A percentile compares a stretch with the other conserved stretches of the same genome.
phyloP scores from a whole-genome alignment of 1,284 basidiomycete species.

The Fomitopsis palustris region DNA sequence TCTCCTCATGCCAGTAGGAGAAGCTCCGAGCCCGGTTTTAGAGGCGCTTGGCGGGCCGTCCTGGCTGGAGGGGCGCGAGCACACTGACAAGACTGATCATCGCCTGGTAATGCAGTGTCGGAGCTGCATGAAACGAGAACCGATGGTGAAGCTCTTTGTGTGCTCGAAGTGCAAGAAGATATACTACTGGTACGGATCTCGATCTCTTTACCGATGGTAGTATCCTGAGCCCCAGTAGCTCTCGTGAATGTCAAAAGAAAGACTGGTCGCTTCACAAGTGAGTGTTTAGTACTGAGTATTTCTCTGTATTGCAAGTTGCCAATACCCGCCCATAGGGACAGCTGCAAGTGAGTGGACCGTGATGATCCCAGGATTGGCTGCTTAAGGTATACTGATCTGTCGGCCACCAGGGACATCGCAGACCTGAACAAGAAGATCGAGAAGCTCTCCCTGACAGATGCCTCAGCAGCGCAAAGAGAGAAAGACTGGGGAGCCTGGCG shows the following conservation, averaged over 20 bases:
- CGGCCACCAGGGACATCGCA: slow-evolving; percentile 1
- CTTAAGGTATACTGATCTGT: too few relatives aligned
- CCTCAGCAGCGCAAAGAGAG: slow-evolving; percentile 9
- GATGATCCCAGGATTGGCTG: background rate
- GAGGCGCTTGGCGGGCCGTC: slow-evolving; percentile 13
- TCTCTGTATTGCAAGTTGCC: background rate
- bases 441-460: background rate
- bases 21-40: slow-evolving; percentile 12
- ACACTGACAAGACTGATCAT: slow-evolving; percentile 11
- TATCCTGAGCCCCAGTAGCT: slow-evolving; percentile 6
- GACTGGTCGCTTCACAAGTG: slow-evolving; percentile 23
- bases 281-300: background rate
- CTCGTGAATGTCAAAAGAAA: slow-evolving; percentile 18
- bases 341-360: background rate
- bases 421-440: background rate
- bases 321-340: background rate
- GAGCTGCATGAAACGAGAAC: slow-evolving; percentile 13
- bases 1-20: slow-evolving; percentile 5
- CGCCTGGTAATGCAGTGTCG: slow-evolving; percentile 12
- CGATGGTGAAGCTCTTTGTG: slow-evolving; percentile 14
- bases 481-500: slow-evolving; percentile 13
- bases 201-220: background rate
- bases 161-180: slow-evolving; percentile 18
- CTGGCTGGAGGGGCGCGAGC: slow-evolving; percentile 13
- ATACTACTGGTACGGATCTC: slow-evolving; percentile 19